phyloP scores from a whole-genome alignment of 78 protist species.

The Emiliania huxleyi region DNA sequence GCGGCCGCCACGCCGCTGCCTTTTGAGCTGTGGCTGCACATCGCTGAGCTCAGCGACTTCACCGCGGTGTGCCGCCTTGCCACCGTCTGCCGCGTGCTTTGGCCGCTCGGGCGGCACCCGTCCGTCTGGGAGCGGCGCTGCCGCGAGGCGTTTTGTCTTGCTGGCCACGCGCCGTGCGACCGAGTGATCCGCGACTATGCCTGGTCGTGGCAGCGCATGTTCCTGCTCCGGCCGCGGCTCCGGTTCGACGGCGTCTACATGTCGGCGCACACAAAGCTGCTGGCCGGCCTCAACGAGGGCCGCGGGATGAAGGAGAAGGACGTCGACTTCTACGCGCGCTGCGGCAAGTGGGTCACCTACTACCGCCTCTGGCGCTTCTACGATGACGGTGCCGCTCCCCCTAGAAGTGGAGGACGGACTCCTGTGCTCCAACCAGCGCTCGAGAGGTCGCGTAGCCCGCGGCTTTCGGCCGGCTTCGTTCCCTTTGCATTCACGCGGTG shows the following conservation, averaged over 20 bases:
- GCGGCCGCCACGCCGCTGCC: background rate
- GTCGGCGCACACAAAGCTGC: background rate
- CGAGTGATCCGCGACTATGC: background rate
- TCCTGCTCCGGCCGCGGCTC: background rate
- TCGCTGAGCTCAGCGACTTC: background rate
- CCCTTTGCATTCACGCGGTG: too few relatives aligned
- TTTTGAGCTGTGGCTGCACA: background rate
- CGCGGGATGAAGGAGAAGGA: slow-evolving; percentile 18
- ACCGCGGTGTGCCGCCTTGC: background rate
- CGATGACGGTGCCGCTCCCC: background rate
- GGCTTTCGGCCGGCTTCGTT: too few relatives aligned
- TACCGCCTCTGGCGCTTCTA: background rate
- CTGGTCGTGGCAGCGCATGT: background rate
- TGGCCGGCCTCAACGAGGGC: background rate
- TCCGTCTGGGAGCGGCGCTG: background rate
- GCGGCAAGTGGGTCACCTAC: background rate
- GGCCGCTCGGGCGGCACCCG: background rate
- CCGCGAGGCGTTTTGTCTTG: background rate
- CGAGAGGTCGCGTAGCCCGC: too few relatives aligned
- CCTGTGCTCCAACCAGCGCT: too few relatives aligned
- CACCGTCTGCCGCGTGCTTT: background rate
- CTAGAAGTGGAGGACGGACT: too few relatives aligned
- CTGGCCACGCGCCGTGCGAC: background rate
- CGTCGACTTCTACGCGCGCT: background rate
- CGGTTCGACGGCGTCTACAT: background rate